Evolutionary conservation across 164 flowering plant species (phyloP), one percentile per base, ranked within the genome.

Genomic region (Saururus chinensis): DNA sequence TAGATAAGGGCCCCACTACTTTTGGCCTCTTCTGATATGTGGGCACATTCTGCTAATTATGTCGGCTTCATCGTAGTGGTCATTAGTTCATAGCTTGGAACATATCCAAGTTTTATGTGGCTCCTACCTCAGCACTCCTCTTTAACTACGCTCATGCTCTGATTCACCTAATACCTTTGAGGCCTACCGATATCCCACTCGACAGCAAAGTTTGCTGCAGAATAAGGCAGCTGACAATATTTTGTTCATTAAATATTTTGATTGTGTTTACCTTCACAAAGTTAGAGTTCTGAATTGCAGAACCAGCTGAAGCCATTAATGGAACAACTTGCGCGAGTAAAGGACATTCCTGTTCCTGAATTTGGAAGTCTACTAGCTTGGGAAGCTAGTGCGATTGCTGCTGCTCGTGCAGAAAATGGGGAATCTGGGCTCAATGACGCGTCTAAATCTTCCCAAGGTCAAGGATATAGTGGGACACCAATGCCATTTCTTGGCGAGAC

Each of bases 401-500:
- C 81, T 65, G 80, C 61, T 3, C 87, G 86, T 65, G 80, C 81
- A 48, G 70, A 56, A 40, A 75, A 78, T 71, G 85, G 87, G 65
- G 91, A 86, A 76, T 40, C 79, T 56, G 64, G 62, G 74, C 68
- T 68, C 19, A 82, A 71, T 71, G 96, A 90, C 79, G 67, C 82
- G 20, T 83, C 86, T 30, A 88, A 69, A 74, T 71, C 85, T 61
- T 72, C 82, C 41, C 89, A 84, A 52, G 93, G 81, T 30, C 76
- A 73, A 61, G 77, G 84, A 19, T 82, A 80, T 77, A 81, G 82
- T 66, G 95, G 84, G 70, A 81, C 95, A 60, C 83, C 89, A 63
- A 79, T 91, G 95, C 89, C 96, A 41, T 84, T 76, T 75, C 75
- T 84, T 69, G 99, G 95, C 53, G 96, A 91, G 54, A 79, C 96